phyloP scores from a whole-genome alignment of 495 filamentous ascomycete genomes.

The Thermochaetoides thermophila region DNA sequence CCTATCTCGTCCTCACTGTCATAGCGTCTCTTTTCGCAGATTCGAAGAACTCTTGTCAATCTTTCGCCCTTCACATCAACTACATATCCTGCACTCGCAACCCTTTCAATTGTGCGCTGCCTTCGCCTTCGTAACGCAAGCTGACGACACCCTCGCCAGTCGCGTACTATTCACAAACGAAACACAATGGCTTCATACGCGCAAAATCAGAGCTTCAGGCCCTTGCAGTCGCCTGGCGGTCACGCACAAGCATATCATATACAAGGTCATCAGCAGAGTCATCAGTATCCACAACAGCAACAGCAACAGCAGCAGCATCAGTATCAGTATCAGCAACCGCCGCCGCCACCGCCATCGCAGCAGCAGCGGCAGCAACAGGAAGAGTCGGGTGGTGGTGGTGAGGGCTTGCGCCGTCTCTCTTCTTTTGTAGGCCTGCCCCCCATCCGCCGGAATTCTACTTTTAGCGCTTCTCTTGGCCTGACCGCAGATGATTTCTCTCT shows the following conservation, averaged over 20 bases:
- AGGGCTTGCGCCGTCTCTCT: conserved; percentile 16
- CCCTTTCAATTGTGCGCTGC: too few species aligned
- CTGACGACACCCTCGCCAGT: not conserved
- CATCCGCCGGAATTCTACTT: conserved; percentile 37
- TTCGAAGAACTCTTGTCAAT: too few species aligned
- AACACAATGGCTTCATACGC: conserved; percentile 25
- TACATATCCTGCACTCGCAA: too few species aligned
- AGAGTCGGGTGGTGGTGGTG: conserved; percentile 5
- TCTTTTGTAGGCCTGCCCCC: conserved; percentile 35
- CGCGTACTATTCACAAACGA: too few species aligned
- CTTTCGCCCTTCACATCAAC: too few species aligned
- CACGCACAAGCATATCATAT: conserved; percentile 7
- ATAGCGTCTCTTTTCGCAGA: too few species aligned
- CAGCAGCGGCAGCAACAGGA: conserved; percentile 7
- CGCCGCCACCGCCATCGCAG: conserved; percentile 8
- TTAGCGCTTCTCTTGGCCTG: conserved; percentile 24
- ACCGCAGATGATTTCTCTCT: conserved; percentile 7
- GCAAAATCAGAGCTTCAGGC: conserved; percentile 14
- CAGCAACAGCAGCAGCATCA: conserved; percentile 4
- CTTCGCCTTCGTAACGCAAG: not conserved
- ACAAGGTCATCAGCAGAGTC: not conserved
- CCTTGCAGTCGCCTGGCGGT: conserved; percentile 14
- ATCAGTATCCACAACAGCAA: conserved; percentile 5
- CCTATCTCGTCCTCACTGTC: too few species aligned
- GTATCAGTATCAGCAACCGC: conserved; percentile 8